Percentiles rank a stretch among this genome's conserved stretches.
phyloP scores from a whole-genome alignment of 23 red algal species.

The Chondrus crispus region DNA sequence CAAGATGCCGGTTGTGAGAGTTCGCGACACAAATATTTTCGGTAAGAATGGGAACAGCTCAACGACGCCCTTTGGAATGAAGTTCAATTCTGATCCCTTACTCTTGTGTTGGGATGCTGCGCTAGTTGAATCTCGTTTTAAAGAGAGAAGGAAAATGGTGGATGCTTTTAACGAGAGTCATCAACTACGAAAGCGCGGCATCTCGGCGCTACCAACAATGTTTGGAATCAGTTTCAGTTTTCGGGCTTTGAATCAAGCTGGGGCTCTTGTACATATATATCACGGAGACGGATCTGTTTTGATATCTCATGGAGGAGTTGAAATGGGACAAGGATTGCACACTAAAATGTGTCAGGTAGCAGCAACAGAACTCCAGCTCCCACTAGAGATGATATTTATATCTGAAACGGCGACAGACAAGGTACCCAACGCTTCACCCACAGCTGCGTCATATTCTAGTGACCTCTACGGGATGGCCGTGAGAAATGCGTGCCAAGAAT shows the following conservation, averaged over 20 bases:
- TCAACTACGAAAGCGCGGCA: slow-evolving; percentile 65
- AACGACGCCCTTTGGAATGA: slow-evolving; percentile 67
- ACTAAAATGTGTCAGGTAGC: slow-evolving; percentile 80
- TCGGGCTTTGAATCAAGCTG: slow-evolving; percentile 75
- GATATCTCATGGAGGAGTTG: slow-evolving; percentile 74
- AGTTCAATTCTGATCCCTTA: slow-evolving; percentile 22
- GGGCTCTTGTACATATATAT: slow-evolving; percentile 72
- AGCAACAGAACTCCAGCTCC: slow-evolving; percentile 63
- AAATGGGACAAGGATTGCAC: slow-evolving; percentile 85
- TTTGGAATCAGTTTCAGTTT: slow-evolving; percentile 91
- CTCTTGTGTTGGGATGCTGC: slow-evolving; percentile 53
- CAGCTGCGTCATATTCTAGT: slow-evolving; percentile 75
- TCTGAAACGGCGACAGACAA: slow-evolving; percentile 87
- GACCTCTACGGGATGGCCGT: slow-evolving; percentile 92
- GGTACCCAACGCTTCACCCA: slow-evolving; percentile 82
- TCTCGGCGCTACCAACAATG: slow-evolving; percentile 70
- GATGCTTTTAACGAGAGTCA: slow-evolving; percentile 52
- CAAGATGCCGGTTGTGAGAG: slow-evolving; percentile 14
- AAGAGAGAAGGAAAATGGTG: not conserved
- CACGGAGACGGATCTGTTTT: slow-evolving; percentile 78
- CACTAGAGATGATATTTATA: slow-evolving; percentile 61
- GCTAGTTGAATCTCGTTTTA: slow-evolving; percentile 14
- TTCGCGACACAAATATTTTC: slow-evolving; percentile 50
- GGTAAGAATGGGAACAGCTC: slow-evolving; percentile 16
- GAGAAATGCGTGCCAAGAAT: slow-evolving; percentile 25